phyloP scores from a whole-genome alignment of 768 basidiomycete species.

The Serendipita indica region DNA sequence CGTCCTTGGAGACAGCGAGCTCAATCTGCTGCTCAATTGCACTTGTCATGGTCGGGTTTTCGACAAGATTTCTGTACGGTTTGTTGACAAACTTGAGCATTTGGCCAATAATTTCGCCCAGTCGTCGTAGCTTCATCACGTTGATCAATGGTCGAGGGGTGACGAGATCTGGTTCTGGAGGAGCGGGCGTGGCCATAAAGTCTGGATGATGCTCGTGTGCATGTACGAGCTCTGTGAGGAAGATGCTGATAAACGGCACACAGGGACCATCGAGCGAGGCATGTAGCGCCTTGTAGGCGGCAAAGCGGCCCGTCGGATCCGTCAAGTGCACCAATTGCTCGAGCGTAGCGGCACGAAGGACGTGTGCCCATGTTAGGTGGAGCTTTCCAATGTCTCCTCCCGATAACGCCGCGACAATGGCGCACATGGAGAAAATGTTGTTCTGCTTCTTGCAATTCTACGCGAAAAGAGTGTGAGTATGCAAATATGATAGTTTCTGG shows the following conservation, averaged over 20 bases:
- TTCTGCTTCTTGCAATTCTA: conserved; percentile 51
- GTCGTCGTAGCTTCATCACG: conserved; percentile 41
- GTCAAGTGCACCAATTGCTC: conserved; percentile 40
- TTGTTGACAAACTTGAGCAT: conserved; percentile 42
- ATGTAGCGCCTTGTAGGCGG: conserved; percentile 27
- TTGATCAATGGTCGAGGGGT: conserved; percentile 25
- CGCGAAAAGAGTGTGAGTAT: not conserved
- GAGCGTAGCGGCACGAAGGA: conserved; percentile 34
- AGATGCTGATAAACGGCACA: conserved; percentile 54
- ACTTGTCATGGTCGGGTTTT: conserved; percentile 22
- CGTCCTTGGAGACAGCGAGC: conserved; percentile 28
- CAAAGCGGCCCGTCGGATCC: conserved; percentile 44
- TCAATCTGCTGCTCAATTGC: conserved; percentile 37
- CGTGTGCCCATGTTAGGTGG: conserved; percentile 53
- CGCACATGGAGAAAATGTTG: conserved; percentile 55
- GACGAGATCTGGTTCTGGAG: not conserved
- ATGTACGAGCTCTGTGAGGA: conserved; percentile 44
- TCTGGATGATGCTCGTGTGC: conserved; percentile 38
- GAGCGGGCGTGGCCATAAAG: conserved; percentile 15
- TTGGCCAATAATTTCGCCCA: conserved; percentile 37
- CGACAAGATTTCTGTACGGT: conserved; percentile 1
- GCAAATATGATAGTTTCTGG: not conserved
- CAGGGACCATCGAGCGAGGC: conserved; percentile 26
- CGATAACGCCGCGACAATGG: conserved; percentile 47
- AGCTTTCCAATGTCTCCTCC: conserved; percentile 34